Evolutionary conservation across 257 asterid species (phyloP).

Genomic region (Scutellaria galericulata): DNA sequence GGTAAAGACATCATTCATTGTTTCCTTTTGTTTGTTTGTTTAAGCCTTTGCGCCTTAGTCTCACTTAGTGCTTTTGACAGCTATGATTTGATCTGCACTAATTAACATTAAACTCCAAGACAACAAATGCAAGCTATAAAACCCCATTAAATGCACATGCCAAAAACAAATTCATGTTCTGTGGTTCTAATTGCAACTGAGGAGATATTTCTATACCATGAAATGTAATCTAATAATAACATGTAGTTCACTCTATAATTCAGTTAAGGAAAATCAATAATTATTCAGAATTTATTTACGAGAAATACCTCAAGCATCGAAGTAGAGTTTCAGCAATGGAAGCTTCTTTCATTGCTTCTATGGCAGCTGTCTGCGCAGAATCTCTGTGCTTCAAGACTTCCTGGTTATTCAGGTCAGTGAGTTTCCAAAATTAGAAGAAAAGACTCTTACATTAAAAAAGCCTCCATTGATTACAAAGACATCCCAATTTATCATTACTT

Average conservation of each 20-base stretch:
- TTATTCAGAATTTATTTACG: not conserved
- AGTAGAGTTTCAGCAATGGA: constrained; percentile 84
- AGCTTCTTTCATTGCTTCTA: constrained; percentile 96
- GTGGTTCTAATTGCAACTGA: constrained; percentile 15
- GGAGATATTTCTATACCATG: constrained; percentile 5
- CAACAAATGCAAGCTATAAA: constrained; percentile 3
- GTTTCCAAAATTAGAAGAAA: constrained; percentile 23
- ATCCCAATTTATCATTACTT: not conserved
- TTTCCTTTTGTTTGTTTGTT: too few species aligned
- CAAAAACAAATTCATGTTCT: constrained; percentile 14
- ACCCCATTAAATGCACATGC: constrained; percentile 6
- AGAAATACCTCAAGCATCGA: constrained; percentile 82
- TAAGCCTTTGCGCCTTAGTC: too few species aligned
- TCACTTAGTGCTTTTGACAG: too few species aligned
- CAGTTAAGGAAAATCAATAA: not conserved
- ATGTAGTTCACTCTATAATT: not conserved
- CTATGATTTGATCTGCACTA: not conserved
- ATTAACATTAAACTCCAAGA: not conserved
- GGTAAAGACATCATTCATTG: too few species aligned
- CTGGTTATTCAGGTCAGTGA: constrained; percentile 49
- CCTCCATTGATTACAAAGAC: not conserved
- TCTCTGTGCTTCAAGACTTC: constrained; percentile 87
- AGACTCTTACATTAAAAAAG: constrained; percentile 12
- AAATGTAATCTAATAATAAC: not conserved
- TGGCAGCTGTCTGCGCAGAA: constrained; percentile 90